phyloP scores from a whole-genome alignment of 2,329 filamentous ascomycete genomes.

The Penicillium sp. region DNA sequence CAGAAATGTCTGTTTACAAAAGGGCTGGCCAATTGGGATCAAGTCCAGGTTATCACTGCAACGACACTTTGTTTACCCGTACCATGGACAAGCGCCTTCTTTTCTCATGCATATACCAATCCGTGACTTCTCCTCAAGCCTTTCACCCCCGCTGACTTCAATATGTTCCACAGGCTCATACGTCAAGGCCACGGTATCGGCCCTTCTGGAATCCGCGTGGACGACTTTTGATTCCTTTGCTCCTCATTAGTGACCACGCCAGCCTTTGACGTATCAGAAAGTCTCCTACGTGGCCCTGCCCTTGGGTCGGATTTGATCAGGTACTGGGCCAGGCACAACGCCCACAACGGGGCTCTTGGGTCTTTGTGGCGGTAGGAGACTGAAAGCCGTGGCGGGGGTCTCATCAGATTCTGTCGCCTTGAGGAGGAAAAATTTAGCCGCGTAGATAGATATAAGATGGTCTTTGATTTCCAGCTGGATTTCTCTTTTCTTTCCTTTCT shows the following conservation, averaged over 20 bases:
- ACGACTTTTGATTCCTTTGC: not conserved
- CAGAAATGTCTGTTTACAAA: too few species aligned
- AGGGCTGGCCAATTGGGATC: too few species aligned
- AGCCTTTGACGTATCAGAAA: constrained; percentile 8
- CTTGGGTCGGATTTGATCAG: constrained; percentile 6
- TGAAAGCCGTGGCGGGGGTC: constrained; percentile 1
- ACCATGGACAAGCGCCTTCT: not conserved
- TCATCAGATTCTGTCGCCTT: not conserved
- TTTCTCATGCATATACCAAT: constrained; percentile 7
- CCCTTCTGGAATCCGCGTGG: constrained; percentile 11
- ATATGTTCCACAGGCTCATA: not conserved
- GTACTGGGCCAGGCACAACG: constrained; percentile 15
- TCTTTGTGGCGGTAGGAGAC: not conserved
- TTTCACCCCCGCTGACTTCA: not conserved
- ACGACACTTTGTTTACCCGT: not conserved
- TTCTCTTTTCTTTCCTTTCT: not conserved
- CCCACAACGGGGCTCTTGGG: not conserved
- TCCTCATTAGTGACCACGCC: constrained; percentile 1
- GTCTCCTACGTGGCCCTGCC: not conserved
- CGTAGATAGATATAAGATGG: not conserved
- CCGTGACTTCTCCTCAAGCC: not conserved
- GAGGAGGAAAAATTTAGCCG: not conserved
- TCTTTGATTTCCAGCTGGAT: not conserved
- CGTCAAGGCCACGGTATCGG: constrained; percentile 9
- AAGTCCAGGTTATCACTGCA: not conserved